phyloP scores from a whole-genome alignment of 1,284 basidiomycete species.

The Spongiforma sp. region DNA sequence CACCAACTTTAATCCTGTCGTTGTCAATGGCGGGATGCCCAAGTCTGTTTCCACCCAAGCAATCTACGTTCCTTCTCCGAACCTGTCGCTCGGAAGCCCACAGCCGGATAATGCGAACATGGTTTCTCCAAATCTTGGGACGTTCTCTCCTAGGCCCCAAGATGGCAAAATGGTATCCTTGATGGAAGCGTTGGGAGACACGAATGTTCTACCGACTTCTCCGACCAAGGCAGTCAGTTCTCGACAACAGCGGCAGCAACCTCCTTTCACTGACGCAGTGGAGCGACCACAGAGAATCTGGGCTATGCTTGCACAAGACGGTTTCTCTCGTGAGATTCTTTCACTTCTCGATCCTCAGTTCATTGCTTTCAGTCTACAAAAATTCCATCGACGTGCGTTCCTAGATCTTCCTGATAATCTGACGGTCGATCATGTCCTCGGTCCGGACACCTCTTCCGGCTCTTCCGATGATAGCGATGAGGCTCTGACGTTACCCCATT shows the following conservation, averaged over 20 bases:
- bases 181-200: slow-evolving; percentile 48
- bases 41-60: slow-evolving; percentile 58
- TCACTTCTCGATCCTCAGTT: slow-evolving; percentile 60
- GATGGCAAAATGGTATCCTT: slow-evolving; percentile 51
- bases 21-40: slow-evolving; percentile 41
- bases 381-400: slow-evolving; percentile 60
- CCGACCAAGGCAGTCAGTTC: slow-evolving; percentile 20
- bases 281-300: slow-evolving; percentile 41
- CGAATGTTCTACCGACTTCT: slow-evolving; percentile 18
- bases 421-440: slow-evolving; percentile 52
- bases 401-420: slow-evolving; percentile 55
- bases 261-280: slow-evolving; percentile 23
- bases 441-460: slow-evolving; percentile 21
- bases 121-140: slow-evolving; percentile 52
- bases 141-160: slow-evolving; percentile 67
- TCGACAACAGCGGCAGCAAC: slow-evolving; percentile 30
- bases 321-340: slow-evolving; percentile 72
- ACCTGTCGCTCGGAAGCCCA: slow-evolving; percentile 43
- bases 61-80: slow-evolving; percentile 53
- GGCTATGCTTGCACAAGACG: slow-evolving; percentile 60
- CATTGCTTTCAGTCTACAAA: slow-evolving; percentile 61
- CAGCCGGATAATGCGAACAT: slow-evolving; percentile 9
- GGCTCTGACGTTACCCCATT: slow-evolving; percentile 14
- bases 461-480: slow-evolving; percentile 17
- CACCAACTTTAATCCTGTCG: slow-evolving; percentile 28